Conservation (phyloP, 148 eudicot species). For the Agrostemma githago region DNA sequence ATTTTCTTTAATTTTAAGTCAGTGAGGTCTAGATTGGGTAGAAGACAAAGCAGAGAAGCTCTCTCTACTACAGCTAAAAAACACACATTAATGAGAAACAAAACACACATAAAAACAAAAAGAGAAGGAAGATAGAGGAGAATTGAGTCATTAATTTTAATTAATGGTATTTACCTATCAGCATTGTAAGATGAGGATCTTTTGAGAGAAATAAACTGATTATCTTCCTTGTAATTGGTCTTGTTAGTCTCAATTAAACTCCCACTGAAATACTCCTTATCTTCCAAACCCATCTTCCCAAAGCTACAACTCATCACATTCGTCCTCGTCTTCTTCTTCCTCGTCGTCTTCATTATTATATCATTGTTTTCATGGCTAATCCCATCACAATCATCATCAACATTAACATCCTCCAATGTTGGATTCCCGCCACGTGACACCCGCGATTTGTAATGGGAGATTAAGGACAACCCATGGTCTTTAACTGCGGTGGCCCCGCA, state of each 20-base stretch:
- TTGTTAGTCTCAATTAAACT: constrained; percentile 33
- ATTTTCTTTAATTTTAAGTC: no score
- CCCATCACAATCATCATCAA: constrained; percentile 19
- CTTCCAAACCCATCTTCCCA: constrained; percentile 44
- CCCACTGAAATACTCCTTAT: constrained; percentile 43
- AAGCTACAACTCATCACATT: constrained; percentile 26
- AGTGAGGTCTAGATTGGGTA: no score
- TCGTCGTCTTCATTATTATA: constrained; percentile 12
- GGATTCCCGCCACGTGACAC: constrained; percentile 63
- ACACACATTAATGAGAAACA: not conserved
- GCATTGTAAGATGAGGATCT: constrained; percentile 43
- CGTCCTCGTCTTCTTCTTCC: constrained; percentile 7
- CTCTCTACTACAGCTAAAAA: not conserved
- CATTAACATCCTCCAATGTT: constrained; percentile 24
- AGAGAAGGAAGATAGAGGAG: not conserved
- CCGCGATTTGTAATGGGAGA: constrained; percentile 49
- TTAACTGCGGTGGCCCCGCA: constrained; percentile 47
- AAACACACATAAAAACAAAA: not conserved
- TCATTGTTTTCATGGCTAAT: not conserved
- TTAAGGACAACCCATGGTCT: constrained; percentile 53
- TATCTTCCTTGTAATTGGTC: constrained; percentile 14
- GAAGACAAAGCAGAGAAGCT: no score
- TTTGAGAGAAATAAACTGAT: constrained; percentile 20
- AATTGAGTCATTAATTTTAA: no score
- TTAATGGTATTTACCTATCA: constrained; percentile 26